Conservation (phyloP, 1,139 yeast genomes). For the Saccharomyces uvarum region DNA sequence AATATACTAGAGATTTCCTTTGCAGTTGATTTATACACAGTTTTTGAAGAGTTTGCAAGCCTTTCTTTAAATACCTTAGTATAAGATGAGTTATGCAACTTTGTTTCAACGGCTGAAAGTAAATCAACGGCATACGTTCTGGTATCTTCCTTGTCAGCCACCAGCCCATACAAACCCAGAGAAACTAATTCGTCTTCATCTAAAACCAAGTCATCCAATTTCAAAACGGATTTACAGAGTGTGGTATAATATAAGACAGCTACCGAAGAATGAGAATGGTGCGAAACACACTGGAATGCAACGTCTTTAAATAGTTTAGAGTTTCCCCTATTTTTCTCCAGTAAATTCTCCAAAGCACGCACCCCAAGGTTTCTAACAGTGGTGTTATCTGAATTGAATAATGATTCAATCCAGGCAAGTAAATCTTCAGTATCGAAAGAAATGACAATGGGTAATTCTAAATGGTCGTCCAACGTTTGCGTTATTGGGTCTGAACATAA, state of each 20-base stretch:
- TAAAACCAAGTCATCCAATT: slow-evolving; percentile 23
- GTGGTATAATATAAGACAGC: slow-evolving; percentile 64
- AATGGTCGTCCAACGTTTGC: slow-evolving; percentile 40
- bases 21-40: slow-evolving; percentile 32
- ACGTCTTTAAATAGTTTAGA: slow-evolving; percentile 55
- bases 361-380: slow-evolving; percentile 58
- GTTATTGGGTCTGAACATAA: slow-evolving; percentile 62
- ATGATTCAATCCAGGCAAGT: slow-evolving; percentile 69
- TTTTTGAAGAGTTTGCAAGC: slow-evolving; percentile 30
- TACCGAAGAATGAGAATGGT: slow-evolving; percentile 44
- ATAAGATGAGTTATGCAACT: slow-evolving; percentile 30
- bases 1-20: slow-evolving; percentile 33
- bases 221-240: slow-evolving; percentile 48
- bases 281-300: slow-evolving; percentile 59
- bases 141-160: slow-evolving; percentile 28
- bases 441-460: slow-evolving; percentile 36
- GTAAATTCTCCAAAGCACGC: slow-evolving; percentile 61
- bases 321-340: slow-evolving; percentile 52
- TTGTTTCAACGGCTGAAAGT: slow-evolving; percentile 29
- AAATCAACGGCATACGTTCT: slow-evolving; percentile 31
- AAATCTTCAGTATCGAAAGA: slow-evolving; percentile 67
- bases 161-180: slow-evolving; percentile 30
- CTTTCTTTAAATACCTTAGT: slow-evolving; percentile 32
- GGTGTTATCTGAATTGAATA: slow-evolving; percentile 55
- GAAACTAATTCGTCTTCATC: slow-evolving; percentile 32